Evolutionary conservation across 2,329 filamentous ascomycete species (phyloP), one percentile per base, ranked within the genome.

Genomic region (Microcyclospora tardicrescens): DNA sequence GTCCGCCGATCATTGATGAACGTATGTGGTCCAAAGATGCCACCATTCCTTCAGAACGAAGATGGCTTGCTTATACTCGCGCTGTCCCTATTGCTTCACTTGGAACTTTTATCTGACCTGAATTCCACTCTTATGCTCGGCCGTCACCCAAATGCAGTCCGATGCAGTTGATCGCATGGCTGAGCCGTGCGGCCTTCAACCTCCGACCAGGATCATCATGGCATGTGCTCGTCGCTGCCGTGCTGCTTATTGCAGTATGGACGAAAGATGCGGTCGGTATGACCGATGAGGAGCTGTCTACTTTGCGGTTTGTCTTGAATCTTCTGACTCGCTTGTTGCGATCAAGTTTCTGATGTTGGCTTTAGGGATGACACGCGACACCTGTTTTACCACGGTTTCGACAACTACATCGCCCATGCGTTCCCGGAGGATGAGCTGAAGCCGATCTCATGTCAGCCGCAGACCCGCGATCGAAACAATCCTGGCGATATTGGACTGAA

Each of bases 351-450:
- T 19, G 24, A 16, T 16, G 11, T 15, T 33, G 31, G 41, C 30
- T 33, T 4, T 19, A 65, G 64, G 49, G 63, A 64, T 51, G 66
- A 69, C 45, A 67, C 67, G 16, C 51, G 57, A 41, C 72, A 84
- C 50, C 85, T 96, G 72, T 96, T 96, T 67, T 94, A 93, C 61
- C 91, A 98, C 68, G 91, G 91, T 43, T 96, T 79, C 66, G 79
- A 87, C 63, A 93, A 89, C 61, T 98, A 98, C 67, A 91, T 95
- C 79, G 65, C 75, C 48, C 72, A 93, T 61, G 91, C 87, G 41
- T 98, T 95, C 56, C 91, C 91, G 10, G 91, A 96, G 61, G 91
- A 98, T 56, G 91, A 91, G 75, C 68, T 98, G 41, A 82, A 84
- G 34, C 91, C 91, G 8, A 66, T 98, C 14, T 79, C 84, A 16